Percentiles rank a stretch among this genome's conserved stretches.
Evolutionary conservation across 139 green algal species (phyloP).

Genomic region (Dunaliella primolecta): DNA sequence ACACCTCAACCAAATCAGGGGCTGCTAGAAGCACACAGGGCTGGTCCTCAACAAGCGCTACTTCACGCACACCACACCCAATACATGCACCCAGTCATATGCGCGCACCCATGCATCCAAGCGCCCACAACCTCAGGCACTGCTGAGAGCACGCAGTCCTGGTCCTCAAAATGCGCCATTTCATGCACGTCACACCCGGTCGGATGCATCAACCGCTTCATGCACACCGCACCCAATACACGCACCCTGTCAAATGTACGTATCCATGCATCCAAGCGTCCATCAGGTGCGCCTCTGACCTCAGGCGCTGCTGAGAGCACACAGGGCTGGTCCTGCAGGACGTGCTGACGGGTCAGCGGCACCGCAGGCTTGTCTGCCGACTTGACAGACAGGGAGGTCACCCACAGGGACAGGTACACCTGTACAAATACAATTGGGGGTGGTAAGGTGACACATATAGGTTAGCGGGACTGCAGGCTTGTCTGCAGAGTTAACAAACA

Average conservation of each 20-base stretch:
- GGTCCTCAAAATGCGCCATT: no score
- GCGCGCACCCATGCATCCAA: not conserved
- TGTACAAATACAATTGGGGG: no score
- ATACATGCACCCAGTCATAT: not conserved
- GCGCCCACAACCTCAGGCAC: not conserved
- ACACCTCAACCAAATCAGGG: no score
- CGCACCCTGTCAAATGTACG: no score
- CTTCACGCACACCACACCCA: no score
- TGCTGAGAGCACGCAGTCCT: not conserved
- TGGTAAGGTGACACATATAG: no score
- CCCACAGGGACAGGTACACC: slow-evolving; percentile 29
- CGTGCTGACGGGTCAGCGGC: slow-evolving; percentile 7
- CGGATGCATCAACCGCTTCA: no score
- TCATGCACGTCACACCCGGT: no score
- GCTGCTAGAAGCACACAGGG: no score
- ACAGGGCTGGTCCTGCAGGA: not conserved
- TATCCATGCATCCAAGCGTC: not conserved
- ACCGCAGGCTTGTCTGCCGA: slow-evolving; percentile 23
- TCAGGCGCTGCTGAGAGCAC: slow-evolving; percentile 1
- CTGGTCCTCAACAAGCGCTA: no score
- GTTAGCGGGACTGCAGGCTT: no score
- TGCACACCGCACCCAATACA: no score
- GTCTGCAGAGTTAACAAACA: slow-evolving; percentile 43
- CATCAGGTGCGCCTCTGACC: not conserved
- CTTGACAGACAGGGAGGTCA: slow-evolving; percentile 40